Conservation (phyloP, 1,139 yeast genomes). For the Yamadazyma mexicana region DNA sequence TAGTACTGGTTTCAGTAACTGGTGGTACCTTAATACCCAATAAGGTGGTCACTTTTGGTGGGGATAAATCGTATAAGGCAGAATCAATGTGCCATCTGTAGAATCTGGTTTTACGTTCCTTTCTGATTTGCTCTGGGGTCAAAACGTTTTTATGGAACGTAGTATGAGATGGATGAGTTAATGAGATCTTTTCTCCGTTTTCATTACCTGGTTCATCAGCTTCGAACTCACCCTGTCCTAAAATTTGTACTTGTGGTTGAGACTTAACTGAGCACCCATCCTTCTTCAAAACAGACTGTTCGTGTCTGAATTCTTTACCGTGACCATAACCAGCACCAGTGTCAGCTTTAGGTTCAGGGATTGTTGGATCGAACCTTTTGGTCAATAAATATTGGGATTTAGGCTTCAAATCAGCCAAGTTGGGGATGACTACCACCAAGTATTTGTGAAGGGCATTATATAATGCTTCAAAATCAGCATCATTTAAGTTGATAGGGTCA, state of each 20-base stretch:
- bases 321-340: conserved; percentile 72
- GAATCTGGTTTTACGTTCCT: conserved; percentile 67
- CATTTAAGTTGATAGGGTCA: conserved; percentile 73
- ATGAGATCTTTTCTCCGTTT: conserved; percentile 53
- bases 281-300: conserved; percentile 70
- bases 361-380: conserved; percentile 72
- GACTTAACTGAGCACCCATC: conserved; percentile 78
- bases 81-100: conserved; percentile 95
- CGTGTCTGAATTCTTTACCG: conserved; percentile 79
- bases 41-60: conserved; percentile 82
- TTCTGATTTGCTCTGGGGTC: conserved; percentile 57
- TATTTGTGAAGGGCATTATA: conserved; percentile 64
- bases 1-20: conserved; percentile 41
- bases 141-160: conserved; percentile 72
- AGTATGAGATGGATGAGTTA: conserved; percentile 82
- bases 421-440: conserved; percentile 72
- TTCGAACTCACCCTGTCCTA: conserved; percentile 77
- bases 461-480: conserved; percentile 61
- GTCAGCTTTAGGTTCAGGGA: conserved; percentile 45
- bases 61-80: conserved; percentile 80
- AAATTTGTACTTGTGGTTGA: conserved; percentile 86
- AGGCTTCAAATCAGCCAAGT: conserved; percentile 65
- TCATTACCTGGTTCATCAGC: conserved; percentile 69
- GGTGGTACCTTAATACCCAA: conserved; percentile 82
- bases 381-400: conserved; percentile 74